These are phyloP conservation scores for Persicaria tinctoria DNA, from an alignment of 148 eudicot species.

Conservation along the genomic window DNA sequence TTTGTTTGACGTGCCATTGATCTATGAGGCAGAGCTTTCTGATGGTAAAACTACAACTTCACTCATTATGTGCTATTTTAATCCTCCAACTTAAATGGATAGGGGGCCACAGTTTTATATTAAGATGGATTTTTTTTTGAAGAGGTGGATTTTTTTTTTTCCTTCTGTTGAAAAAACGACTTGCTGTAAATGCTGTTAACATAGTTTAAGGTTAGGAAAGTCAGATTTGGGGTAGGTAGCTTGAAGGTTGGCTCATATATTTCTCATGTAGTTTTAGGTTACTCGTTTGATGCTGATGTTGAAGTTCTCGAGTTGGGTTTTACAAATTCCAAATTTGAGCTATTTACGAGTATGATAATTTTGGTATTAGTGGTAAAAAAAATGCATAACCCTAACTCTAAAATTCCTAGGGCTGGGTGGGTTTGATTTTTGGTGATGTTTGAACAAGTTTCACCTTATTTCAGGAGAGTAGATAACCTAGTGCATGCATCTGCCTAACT, in stretches of 20 bases:
- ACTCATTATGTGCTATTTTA: neutral
- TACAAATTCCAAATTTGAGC: too few relatives aligned
- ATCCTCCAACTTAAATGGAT: neutral
- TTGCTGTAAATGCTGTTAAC: neutral
- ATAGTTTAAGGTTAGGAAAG: neutral
- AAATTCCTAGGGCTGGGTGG: neutral
- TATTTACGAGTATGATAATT: too few relatives aligned
- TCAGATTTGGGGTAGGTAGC: neutral
- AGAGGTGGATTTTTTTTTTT: neutral
- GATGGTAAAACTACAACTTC: constrained; percentile 41
- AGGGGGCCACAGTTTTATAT: neutral
- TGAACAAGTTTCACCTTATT: too few relatives aligned
- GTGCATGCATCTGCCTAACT: too few relatives aligned
- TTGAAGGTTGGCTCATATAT: neutral
- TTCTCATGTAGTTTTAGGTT: neutral
- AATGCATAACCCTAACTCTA: neutral
- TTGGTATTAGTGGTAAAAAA: neutral
- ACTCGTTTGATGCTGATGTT: too few relatives aligned
- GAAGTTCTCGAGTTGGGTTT: too few relatives aligned
- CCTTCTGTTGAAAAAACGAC: neutral
- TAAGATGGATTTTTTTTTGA: neutral
- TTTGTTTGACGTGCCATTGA: constrained; percentile 60
- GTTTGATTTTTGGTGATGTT: neutral
- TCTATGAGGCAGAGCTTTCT: constrained; percentile 36
- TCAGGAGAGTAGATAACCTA: too few relatives aligned